Conservation (phyloP, 169 alveolate species). For the Babesia gibsoni region DNA sequence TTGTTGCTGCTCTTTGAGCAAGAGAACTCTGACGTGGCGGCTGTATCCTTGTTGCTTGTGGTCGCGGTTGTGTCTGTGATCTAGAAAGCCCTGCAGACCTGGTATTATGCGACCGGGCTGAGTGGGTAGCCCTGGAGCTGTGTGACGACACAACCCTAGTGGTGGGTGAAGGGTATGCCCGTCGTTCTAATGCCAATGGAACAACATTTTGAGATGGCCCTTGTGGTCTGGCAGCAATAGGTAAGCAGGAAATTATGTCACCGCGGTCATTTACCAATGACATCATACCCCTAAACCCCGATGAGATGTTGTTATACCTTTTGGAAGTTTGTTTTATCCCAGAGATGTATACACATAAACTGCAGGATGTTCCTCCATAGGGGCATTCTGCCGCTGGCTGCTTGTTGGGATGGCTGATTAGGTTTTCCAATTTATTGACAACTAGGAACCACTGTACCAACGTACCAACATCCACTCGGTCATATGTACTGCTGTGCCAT, state of each 20-base stretch:
- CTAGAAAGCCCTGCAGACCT: no score
- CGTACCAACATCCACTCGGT: neutral
- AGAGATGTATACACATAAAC: constrained; percentile 12
- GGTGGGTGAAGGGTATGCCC: no score
- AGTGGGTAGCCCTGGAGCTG: no score
- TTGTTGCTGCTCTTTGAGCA: no score
- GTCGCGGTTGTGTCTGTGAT: neutral
- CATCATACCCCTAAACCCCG: constrained; percentile 6
- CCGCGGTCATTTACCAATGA: constrained; percentile 40
- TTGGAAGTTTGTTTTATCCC: constrained; percentile 1
- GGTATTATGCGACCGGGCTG: no score
- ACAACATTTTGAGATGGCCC: neutral
- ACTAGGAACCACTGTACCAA: neutral
- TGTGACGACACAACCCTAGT: no score
- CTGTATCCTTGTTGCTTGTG: constrained; percentile 21
- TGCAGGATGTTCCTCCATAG: constrained; percentile 30
- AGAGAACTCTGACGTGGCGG: no score
- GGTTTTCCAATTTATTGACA: neutral
- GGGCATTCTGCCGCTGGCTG: constrained; percentile 10
- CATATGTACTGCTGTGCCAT: constrained; percentile 5
- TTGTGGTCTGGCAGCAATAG: constrained; percentile 43
- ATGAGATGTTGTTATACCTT: neutral
- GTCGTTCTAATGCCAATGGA: neutral
- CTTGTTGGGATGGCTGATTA: neutral
- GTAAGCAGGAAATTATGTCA: constrained; percentile 32